phyloP scores from a whole-genome alignment of 768 basidiomycete species.

The Mycena crocata region DNA sequence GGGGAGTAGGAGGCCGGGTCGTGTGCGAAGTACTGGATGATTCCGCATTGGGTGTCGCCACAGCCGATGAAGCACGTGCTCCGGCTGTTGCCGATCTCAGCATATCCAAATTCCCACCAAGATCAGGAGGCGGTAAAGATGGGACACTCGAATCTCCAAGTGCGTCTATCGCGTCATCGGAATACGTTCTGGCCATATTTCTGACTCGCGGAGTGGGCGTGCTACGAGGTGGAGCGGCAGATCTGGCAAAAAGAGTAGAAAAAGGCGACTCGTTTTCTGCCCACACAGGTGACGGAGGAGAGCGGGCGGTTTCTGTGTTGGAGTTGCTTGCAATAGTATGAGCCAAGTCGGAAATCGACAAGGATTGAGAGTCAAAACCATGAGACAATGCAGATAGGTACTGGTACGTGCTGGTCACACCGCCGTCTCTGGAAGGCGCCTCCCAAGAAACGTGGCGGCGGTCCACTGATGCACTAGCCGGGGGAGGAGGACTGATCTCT shows the following conservation, averaged over 20 bases:
- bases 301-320: slow-evolving; percentile 10
- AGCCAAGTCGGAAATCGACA: slow-evolving; percentile 35
- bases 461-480: slow-evolving; percentile 27
- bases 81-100: slow-evolving; percentile 15
- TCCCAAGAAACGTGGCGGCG: slow-evolving; percentile 34
- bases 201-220: background rate
- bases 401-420: slow-evolving; percentile 26
- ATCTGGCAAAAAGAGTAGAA: slow-evolving; percentile 25
- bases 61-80: slow-evolving; percentile 1
- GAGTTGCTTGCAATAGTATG: slow-evolving; percentile 34
- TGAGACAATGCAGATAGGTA: slow-evolving; percentile 30
- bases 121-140: slow-evolving; percentile 46
- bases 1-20: slow-evolving; percentile 23
- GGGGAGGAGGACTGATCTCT: slow-evolving; percentile 28
- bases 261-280: slow-evolving; percentile 25
- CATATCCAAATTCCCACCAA: slow-evolving; percentile 39
- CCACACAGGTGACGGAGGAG: slow-evolving; percentile 7
- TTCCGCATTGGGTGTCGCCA: slow-evolving; percentile 7
- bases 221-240: slow-evolving; percentile 8
- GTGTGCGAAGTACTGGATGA: slow-evolving; percentile 2
- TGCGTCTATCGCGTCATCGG: slow-evolving; percentile 29
- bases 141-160: slow-evolving; percentile 34
- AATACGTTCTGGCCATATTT: slow-evolving; percentile 10
- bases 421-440: slow-evolving; percentile 25
- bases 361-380: slow-evolving; percentile 27